phyloP scores from a whole-genome alignment of 2,329 filamentous ascomycete species.

The Ambrosiella xylebori region DNA sequence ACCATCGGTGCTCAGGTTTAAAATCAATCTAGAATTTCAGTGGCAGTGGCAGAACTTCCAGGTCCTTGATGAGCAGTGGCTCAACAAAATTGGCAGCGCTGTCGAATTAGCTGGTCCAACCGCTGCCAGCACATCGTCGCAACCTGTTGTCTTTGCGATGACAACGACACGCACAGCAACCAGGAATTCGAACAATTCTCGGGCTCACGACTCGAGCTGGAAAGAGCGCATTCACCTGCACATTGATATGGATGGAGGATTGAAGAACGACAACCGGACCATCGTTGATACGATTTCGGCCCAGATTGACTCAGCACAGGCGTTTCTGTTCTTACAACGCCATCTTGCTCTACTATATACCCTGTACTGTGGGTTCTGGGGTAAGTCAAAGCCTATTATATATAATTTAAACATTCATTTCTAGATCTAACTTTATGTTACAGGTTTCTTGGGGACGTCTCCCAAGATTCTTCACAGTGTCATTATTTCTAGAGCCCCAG shows the following conservation, averaged over 20 bases:
- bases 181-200: not conserved
- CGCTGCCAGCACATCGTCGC: not conserved
- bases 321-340: not conserved
- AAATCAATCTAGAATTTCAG: conserved; percentile 6
- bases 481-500: not conserved
- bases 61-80: conserved; percentile 10
- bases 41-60: conserved; percentile 11
- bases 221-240: not conserved
- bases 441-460: not conserved
- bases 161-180: not conserved
- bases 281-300: not conserved
- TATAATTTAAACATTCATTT: not conserved
- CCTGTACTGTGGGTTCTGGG: not conserved
- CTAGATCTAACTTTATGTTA: not conserved
- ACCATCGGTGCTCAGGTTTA: conserved; percentile 2
- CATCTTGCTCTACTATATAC: not conserved
- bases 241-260: not conserved
- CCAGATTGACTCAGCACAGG: not conserved
- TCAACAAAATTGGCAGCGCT: conserved; percentile 7
- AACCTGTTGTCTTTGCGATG: not conserved
- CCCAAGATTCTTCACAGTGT: not conserved
- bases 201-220: not conserved
- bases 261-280: not conserved
- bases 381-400: not conserved
- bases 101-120: not conserved